Evolutionary conservation across 805 yeast genomes (phyloP), one percentile per base, ranked within the genome.

Genomic region (Myxozyma neotropica): DNA sequence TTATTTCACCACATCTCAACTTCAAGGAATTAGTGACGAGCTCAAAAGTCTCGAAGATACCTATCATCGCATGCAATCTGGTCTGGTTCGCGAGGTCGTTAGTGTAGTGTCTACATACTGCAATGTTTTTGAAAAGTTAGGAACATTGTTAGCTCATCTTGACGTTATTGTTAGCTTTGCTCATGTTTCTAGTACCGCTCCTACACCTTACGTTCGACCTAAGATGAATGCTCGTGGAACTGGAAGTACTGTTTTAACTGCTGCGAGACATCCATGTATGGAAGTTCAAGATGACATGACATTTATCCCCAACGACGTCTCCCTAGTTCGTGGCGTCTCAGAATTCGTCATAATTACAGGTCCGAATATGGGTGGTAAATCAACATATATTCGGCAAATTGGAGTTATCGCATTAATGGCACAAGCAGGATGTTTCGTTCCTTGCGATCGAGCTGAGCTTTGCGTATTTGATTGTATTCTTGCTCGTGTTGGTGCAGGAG

Each of bases 401-500:
- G 97, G 97, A 12, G 94, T 88, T 0, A 86, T 91, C 56, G 86
- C 94, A 1, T 75, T 92, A 49, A 80, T 92, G 88, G 88, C 89
- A 27, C 97, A 92, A 72, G 82, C 90, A 21, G 97, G 97, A 0
- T 87, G 94, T 59, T 92, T 87, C 70, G 84, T 92, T 26, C 99
- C 99, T 1, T 86, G 87, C 61, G 76, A 77, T 12, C 84, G 79
- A 35, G 92, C 97, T 0, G 92, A 89, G 68, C 72, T 94, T 26
- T 84, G 90, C 12, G 78, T 94, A 1, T 90, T 93, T 63, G 99
- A 94, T 74, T 90, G 96, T 1, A 87, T 94, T 4, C 80, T 94
- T 60, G 95, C 98, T 13, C 84, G 99, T 70, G 97, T 94, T n/a
- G 99, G 99, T 10, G 98, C 99, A 1, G 96, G 97, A 12, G 99